Base-by-base conservation (phyloP, 2,329 filamentous ascomycete species). In the Colletotrichum truncatum region DNA sequence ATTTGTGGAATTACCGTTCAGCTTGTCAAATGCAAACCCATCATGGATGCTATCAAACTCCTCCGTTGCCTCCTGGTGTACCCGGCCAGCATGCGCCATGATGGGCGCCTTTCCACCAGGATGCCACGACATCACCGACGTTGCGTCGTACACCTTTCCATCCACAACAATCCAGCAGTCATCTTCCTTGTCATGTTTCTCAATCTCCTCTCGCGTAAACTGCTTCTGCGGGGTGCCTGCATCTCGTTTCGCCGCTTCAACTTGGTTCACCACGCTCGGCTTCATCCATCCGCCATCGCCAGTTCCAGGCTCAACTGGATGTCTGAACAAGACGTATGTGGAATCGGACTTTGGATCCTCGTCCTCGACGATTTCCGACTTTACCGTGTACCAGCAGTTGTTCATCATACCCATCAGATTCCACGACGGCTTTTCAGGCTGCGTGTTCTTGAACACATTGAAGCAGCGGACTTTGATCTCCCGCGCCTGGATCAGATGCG, bases 351-450 rank as follows among this genome's bases (percentile, higher is more conserved):
- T 75, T 72, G n/a, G n/a, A n/a, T 74, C 72, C 2, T 78, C 69
- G 14, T 73, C 71, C n/a, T 76, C 71, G 0, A 73, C 59, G 4
- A 81, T 76, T 34, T 81, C 77, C 0, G 78, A 71, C 46, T 78
- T 79, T 12, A 86, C 79, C 1, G 72, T 65, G 66, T 85, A 85
- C 80, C 80, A 83, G 65, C 79, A 80, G 45, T 85, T 86, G 71
- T 86, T 86, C 83, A 86, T 85, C 82, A 85, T 85, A 7, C 74
- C 83, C 79, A 82, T 78, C 1, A 82, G 75, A 63, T 85, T 85
- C 83, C 83, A 86, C 4, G 71, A 73, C 4, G 77, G 76, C 18
- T 77, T 72, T 62, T 78, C 70, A 1, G 84, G 83, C 66, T 86
- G 83, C 1, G 81, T 84, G 65, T 84, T 84, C 66, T 84, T 85